Conservation (phyloP, 495 filamentous ascomycete genomes). For the Aspergillus panamensis region DNA sequence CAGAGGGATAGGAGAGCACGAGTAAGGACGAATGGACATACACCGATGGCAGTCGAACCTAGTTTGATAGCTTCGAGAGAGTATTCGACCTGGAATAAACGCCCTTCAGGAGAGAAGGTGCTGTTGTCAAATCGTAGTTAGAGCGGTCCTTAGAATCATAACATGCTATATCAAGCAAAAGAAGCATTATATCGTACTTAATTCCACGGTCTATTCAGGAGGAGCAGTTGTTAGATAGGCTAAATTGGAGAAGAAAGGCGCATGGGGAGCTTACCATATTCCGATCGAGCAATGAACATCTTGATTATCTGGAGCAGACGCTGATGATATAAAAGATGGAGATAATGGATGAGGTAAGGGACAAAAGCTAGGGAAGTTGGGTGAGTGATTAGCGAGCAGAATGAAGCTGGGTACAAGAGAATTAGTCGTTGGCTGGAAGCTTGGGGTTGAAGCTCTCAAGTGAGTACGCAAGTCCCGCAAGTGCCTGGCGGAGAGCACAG, state of each 20-base stretch:
- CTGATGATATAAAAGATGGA: neutral
- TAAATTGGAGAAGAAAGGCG: constrained; percentile 22
- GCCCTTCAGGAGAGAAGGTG: constrained; percentile 99
- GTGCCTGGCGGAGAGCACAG: constrained; percentile 33
- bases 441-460: constrained; percentile 35
- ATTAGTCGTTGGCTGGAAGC: constrained; percentile 21
- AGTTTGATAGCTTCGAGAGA: constrained; percentile 99
- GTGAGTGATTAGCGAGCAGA: constrained; percentile 8
- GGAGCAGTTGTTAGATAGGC: constrained; percentile 31
- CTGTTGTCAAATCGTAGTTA: constrained; percentile 48
- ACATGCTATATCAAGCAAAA: neutral
- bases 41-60: constrained; percentile 95
- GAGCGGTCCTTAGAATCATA: constrained; percentile 8
- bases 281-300: constrained; percentile 99
- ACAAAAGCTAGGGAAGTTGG: constrained; percentile 4
- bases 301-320: constrained; percentile 39
- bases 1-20: constrained; percentile 1
- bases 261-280: constrained; percentile 77
- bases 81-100: constrained; percentile 99
- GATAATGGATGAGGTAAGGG: constrained; percentile 4
- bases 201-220: constrained; percentile 83
- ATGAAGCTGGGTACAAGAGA: constrained; percentile 17
- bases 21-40: constrained; percentile 38
- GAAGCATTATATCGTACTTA: constrained; percentile 64
- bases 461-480: constrained; percentile 40